Conservation (phyloP, 495 filamentous ascomycete genomes). For the Trichocladium antarcticum region DNA sequence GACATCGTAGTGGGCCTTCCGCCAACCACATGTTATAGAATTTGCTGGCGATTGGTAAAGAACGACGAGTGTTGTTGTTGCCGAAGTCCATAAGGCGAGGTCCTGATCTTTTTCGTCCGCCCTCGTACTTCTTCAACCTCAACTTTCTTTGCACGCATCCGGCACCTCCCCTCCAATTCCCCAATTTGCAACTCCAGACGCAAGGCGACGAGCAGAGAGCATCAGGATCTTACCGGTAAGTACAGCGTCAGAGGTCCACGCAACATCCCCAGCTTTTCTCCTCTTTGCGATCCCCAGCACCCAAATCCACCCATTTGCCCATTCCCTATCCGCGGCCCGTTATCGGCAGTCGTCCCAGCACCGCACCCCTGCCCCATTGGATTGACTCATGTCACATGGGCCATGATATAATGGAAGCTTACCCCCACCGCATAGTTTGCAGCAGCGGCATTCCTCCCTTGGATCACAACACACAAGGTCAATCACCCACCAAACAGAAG, state of each 20-base stretch:
- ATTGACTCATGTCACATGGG: conserved; percentile 1
- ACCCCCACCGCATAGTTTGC: not conserved
- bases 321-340: conserved; percentile 8
- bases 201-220: no score
- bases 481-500: not conserved
- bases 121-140: not conserved
- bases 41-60: not conserved
- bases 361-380: not conserved
- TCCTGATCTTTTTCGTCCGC: conserved; percentile 12
- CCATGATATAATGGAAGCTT: not conserved
- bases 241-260: no score
- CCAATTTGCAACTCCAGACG: no score
- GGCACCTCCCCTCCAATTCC: no score
- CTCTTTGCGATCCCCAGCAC: not conserved
- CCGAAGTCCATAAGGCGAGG: not conserved
- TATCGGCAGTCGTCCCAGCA: not conserved
- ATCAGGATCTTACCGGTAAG: no score
- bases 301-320: not conserved
- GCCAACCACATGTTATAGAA: not conserved
- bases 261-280: not conserved
- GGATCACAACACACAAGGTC: not conserved
- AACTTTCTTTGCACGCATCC: conserved; percentile 3
- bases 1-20: not conserved
- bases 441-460: not conserved
- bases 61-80: not conserved